Percentiles rank a stretch among this genome's conserved stretches.
These are phyloP conservation scores for Glycyrrhiza uralensis DNA, from an alignment of 306 rosid species.

Conservation along the genomic window DNA sequence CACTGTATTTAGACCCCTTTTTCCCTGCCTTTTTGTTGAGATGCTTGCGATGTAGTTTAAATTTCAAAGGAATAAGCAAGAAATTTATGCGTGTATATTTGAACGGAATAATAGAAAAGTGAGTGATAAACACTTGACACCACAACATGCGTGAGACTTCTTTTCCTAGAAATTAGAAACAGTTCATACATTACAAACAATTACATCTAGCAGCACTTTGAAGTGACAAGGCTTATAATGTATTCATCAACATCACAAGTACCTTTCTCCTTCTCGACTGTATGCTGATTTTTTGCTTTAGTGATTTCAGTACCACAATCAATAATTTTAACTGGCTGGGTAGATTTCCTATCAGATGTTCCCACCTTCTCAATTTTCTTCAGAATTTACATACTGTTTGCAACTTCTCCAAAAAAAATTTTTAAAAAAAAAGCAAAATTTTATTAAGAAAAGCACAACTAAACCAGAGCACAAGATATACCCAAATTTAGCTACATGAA, in stretches of 20 bases:
- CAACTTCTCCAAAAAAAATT: constrained; percentile 91
- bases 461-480: too few species aligned
- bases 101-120: too few species aligned
- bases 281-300: constrained; percentile 38
- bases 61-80: too few species aligned
- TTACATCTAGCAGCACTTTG: not conserved
- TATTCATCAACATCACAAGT: constrained; percentile 10
- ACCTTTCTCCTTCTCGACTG: constrained; percentile 75
- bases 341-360: constrained; percentile 77
- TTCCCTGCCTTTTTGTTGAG: too few species aligned
- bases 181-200: constrained; percentile 14
- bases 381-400: constrained; percentile 64
- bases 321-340: constrained; percentile 60
- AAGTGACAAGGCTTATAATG: constrained; percentile 11
- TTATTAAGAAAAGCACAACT: too few species aligned
- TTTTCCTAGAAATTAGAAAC: constrained; percentile 56
- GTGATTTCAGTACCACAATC: constrained; percentile 84
- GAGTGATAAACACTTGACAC: too few species aligned
- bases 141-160: too few species aligned
- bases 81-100: too few species aligned
- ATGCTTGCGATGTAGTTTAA: too few species aligned
- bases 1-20: too few species aligned
- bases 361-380: constrained; percentile 80
- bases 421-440: too few species aligned
- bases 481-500: too few species aligned